Evolutionary conservation across 805 yeast genomes (phyloP).

Genomic region (Pichia manshurica): DNA sequence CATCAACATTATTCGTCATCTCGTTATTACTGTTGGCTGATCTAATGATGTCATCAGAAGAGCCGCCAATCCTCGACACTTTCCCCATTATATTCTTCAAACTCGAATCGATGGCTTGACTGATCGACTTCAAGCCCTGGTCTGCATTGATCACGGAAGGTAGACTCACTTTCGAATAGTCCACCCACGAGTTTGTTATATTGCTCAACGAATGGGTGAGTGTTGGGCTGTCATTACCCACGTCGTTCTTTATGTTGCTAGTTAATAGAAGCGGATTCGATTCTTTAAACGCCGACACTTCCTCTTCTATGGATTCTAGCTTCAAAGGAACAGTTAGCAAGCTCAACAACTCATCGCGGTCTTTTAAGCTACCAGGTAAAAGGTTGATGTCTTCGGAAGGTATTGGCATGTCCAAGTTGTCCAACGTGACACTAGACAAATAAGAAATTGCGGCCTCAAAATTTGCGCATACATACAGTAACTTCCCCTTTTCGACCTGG

Average conservation of each 20-base stretch:
- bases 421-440: slow-evolving; percentile 28
- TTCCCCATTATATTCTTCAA: slow-evolving; percentile 30
- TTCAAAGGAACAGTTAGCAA: slow-evolving; percentile 21
- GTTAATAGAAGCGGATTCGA: slow-evolving; percentile 8
- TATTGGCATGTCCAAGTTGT: slow-evolving; percentile 26
- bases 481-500: slow-evolving; percentile 29
- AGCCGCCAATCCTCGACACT: slow-evolving; percentile 27
- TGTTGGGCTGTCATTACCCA: slow-evolving; percentile 1
- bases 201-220: not conserved
- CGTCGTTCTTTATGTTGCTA: not conserved
- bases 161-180: slow-evolving; percentile 13
- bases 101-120: slow-evolving; percentile 33
- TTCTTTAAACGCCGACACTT: slow-evolving; percentile 18
- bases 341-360: slow-evolving; percentile 2
- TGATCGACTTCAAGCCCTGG: slow-evolving; percentile 32
- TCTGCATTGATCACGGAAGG: slow-evolving; percentile 29
- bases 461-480: slow-evolving; percentile 32
- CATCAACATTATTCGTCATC: not conserved
- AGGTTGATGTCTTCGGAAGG: slow-evolving; percentile 12
- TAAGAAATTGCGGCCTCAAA: slow-evolving; percentile 34
- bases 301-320: slow-evolving; percentile 26
- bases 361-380: slow-evolving; percentile 6
- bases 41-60: slow-evolving; percentile 11
- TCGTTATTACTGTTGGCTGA: not conserved
- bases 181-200: slow-evolving; percentile 14